Evolutionary conservation across 805 yeast species (phyloP).

Genomic region (Kazachstania bromeliacearum): DNA sequence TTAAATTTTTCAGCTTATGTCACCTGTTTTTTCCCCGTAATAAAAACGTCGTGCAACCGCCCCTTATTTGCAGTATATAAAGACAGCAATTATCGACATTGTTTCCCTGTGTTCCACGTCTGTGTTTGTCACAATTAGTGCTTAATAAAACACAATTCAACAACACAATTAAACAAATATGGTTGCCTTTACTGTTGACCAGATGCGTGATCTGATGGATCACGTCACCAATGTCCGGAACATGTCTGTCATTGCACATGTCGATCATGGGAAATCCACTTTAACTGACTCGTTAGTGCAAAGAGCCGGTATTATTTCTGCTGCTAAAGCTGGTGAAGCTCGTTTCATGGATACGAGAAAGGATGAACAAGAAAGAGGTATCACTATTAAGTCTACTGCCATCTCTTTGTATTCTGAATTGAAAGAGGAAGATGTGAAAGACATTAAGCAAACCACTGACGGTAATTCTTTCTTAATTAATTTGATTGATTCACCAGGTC

Average conservation of each 20-base stretch:
- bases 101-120: too few species aligned
- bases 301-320: conserved; percentile 98
- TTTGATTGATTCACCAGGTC: conserved; percentile 99
- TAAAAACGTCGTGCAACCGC: too few species aligned
- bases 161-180: too few species aligned
- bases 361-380: conserved; percentile 47
- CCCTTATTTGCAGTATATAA: too few species aligned
- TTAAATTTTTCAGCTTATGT: too few species aligned
- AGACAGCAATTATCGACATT: too few species aligned
- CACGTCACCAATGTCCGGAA: conserved; percentile 98
- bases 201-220: conserved; percentile 99
- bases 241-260: conserved; percentile 99
- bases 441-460: conserved; percentile 74
- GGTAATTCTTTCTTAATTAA: conserved; percentile 94
- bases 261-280: conserved; percentile 99
- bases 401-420: conserved; percentile 89
- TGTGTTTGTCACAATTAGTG: background rate
- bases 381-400: conserved; percentile 97
- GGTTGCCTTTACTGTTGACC: conserved; percentile 57
- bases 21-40: too few species aligned
- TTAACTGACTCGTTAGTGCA: conserved; percentile 98
- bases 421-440: conserved; percentile 70
- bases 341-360: conserved; percentile 99
- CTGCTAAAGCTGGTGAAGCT: conserved; percentile 99
- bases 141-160: too few species aligned